These are phyloP conservation scores for Suillus weaverae DNA, from an alignment of 768 basidiomycete genomes.

Conservation along the genomic window DNA sequence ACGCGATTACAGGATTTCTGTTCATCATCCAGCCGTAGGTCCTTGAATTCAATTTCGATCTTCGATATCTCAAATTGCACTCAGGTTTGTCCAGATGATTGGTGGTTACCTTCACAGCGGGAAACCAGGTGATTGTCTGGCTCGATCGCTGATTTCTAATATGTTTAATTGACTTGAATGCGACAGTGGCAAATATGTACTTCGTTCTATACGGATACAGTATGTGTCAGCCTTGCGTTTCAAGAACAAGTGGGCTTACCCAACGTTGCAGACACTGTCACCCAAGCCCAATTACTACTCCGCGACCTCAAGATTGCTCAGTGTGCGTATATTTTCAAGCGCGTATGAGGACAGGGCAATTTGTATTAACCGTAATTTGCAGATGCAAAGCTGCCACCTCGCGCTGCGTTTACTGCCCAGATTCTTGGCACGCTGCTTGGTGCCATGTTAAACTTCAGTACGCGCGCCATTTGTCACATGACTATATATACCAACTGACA, in stretches of 20 bases:
- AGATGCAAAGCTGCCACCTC: conserved; percentile 66
- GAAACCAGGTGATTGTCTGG: conserved; percentile 16
- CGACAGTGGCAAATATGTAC: conserved; percentile 32
- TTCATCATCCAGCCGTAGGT: conserved; percentile 43
- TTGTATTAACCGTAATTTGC: neutral
- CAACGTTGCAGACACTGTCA: conserved; percentile 39
- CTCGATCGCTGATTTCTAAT: neutral
- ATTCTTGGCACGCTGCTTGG: conserved; percentile 65
- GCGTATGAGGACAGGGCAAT: neutral
- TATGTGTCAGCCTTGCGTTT: conserved; percentile 18
- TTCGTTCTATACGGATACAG: conserved; percentile 48
- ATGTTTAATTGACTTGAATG: neutral
- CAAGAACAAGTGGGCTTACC: neutral
- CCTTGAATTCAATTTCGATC: neutral
- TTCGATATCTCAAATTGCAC: neutral
- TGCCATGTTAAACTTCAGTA: conserved; percentile 4
- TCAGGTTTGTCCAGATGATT: conserved; percentile 48
- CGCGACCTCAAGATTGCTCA: conserved; percentile 50
- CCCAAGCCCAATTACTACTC: conserved; percentile 43
- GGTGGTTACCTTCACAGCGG: conserved; percentile 35
- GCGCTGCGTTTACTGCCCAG: conserved; percentile 64
- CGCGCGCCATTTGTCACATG: conserved; percentile 31
- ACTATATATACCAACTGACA: neutral
- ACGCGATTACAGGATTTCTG: conserved; percentile 46
- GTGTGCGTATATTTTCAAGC: conserved; percentile 18